phyloP scores from a whole-genome alignment of 163 green algal species.

The Trebouxia gelatinosa region DNA sequence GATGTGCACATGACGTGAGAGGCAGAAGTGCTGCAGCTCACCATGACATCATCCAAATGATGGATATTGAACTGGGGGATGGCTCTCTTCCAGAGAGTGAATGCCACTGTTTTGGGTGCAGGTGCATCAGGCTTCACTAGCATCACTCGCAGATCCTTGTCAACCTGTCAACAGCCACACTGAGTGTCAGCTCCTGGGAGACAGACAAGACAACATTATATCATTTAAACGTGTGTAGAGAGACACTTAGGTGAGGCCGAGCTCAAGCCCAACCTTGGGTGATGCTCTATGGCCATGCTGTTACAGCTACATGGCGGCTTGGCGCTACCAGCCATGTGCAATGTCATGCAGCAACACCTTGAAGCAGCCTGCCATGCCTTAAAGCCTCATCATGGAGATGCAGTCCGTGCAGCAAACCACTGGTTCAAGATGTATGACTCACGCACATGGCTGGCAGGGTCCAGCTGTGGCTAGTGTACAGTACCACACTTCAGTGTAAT shows the following conservation, averaged over 20 bases:
- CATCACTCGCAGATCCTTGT: conserved; percentile 93
- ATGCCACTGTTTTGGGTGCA: conserved; percentile 72
- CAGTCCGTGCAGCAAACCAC: too few species aligned
- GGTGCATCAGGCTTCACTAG: conserved; percentile 87
- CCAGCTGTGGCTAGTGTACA: too few species aligned
- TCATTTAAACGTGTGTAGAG: background rate
- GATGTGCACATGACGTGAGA: too few species aligned
- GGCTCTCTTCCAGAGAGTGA: conserved; percentile 89
- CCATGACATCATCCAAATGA: conserved; percentile 82
- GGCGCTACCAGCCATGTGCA: background rate
- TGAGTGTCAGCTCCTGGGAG: background rate
- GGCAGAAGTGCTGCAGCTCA: too few species aligned
- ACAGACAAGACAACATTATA: background rate
- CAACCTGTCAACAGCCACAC: conserved; percentile 64
- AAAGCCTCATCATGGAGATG: too few species aligned
- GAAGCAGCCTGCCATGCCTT: too few species aligned
- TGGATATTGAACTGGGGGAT: conserved; percentile 98
- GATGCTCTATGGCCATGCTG: background rate
- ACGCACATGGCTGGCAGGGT: too few species aligned
- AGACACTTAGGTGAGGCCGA: background rate
- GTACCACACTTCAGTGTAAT: too few species aligned
- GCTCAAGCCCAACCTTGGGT: background rate
- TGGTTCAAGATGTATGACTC: too few species aligned
- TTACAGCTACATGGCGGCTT: background rate
- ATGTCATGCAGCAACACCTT: too few species aligned